Evolutionary conservation across 805 yeast species (phyloP), one percentile per base, ranked within the genome.

Genomic region (Wickerhamiella hasegawae): DNA sequence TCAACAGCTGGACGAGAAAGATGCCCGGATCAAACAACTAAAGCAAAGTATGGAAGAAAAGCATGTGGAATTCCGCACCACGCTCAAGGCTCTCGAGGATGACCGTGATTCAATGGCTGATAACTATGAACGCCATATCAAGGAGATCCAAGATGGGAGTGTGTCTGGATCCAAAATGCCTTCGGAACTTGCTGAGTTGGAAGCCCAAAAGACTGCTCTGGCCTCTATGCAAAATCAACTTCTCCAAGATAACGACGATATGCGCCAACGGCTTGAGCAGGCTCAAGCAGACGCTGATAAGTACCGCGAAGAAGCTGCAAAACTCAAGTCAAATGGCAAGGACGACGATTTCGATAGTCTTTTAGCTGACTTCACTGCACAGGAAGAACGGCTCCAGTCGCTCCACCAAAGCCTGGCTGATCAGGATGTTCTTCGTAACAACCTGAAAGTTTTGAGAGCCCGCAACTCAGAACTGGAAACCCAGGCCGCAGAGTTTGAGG

Each of bases 171-270:
- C 28, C 17, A 23, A 4, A 23, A 35, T 3, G 31, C 31, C n/a
- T n/a, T n/a, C n/a, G n/a, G n/a, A n/a, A 18, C 35, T 31, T 20
- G 34, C 39, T 12, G 54, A 48, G 31, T 48, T 54, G 20, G 46
- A 48, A 22, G 45, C 45, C 28, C 56, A 55, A 44, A 46, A 56
- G 14, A 35, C 47, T 2, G 48, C 51, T 12, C 48, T 57, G 31
- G 60, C 60, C 4, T 54, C 53, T 16, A 47, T 55, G 45, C 59
- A 57, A 34, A 57, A 57, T 42, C 39, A 44, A 31, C 43, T 56
- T 5, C 52, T 56, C 8, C 47, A 48, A 32, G 57, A 52, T 23
- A 16, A 40, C 10, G 46, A 40, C 23, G 39, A 39, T 12, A 19
- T 43, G 34, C 41, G 40, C 20, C 40, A 42, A 23, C 44, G 45